A percentile compares a stretch with the other conserved stretches of the same genome.
phyloP scores from a whole-genome alignment of 768 basidiomycete genomes.

The Kwoniella sp. region DNA sequence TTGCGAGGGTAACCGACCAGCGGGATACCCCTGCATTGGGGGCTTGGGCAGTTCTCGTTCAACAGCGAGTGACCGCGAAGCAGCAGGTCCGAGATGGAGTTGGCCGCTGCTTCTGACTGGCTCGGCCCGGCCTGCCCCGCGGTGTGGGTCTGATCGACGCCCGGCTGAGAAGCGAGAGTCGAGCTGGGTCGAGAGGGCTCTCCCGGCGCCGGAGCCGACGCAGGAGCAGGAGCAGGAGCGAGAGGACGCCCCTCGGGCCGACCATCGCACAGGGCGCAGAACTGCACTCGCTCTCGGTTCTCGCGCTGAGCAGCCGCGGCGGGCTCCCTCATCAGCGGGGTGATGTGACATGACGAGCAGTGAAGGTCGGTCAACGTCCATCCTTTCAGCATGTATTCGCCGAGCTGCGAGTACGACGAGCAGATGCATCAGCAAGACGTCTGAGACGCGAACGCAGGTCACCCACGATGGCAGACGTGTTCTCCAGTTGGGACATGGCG shows the following conservation, averaged over 20 bases:
- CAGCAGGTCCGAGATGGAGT: constrained; percentile 33
- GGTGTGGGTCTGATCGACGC: background rate
- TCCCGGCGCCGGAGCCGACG: too few species aligned
- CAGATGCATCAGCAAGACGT: background rate
- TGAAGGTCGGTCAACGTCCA: constrained; percentile 49
- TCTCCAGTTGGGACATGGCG: constrained; percentile 34
- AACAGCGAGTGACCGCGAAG: constrained; percentile 45
- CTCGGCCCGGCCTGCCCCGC: too few species aligned
- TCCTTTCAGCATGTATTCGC: constrained; percentile 50
- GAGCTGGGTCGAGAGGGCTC: background rate
- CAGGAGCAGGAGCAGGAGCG: background rate
- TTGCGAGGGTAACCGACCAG: constrained; percentile 45
- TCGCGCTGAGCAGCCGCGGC: constrained; percentile 21
- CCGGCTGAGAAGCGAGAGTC: background rate
- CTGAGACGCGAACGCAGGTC: background rate
- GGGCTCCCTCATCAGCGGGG: constrained; percentile 48
- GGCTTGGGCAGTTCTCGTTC: constrained; percentile 33
- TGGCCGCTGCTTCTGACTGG: constrained; percentile 22
- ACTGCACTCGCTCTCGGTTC: constrained; percentile 36
- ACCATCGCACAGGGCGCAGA: constrained; percentile 48
- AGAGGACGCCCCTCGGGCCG: constrained; percentile 19
- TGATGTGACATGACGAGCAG: constrained; percentile 37
- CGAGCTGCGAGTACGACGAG: constrained; percentile 30
- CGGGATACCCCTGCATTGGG: constrained; percentile 40
- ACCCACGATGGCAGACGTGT: constrained; percentile 40